Evolutionary conservation across 2,329 filamentous ascomycete genomes (phyloP), one percentile per base, ranked within the genome.

Genomic region (Fusarium papillatum): DNA sequence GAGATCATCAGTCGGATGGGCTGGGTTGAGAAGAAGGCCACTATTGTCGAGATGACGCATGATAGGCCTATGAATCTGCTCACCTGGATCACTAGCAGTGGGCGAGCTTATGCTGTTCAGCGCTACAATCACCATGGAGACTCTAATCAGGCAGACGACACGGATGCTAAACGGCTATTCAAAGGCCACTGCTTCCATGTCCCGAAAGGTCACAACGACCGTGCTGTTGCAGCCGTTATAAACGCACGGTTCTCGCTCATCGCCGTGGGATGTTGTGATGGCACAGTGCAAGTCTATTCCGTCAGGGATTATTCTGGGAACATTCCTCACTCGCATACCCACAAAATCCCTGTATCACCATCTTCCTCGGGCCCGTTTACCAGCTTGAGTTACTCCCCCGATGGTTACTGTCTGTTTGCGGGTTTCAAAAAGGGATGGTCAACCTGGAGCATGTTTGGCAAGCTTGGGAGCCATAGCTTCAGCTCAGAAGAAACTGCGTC

Each of bases 391-490:
- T 99, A 98, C 86, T 98, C 97, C 1, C 95, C 96, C 0, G 97
- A 99, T 83, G 97, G 97, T 22, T 98, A 98, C 83, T 98, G 96
- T 82, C 89, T 99, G 11, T 98, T 99, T 84, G 95, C 94, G 53
- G 97, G 96, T 2, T 98, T 96, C 81, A 93, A 97, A 79, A 92
- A 93, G 70, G 97, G 97, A 1, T 99, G 97, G 97, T 94, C 95
- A 7, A 96, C 93, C 59, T 99, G 96, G 96, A 98, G 96, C 82
- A 97, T 98, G 43, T 99, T 98, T 84, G 97, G 97, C 39, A 98
- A 98, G 83, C 90, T 93, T 4, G 93, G 95, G 17, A 95, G 94
- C 67, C 95, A 92, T 78, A 98, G 95, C 81, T 98, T 98, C 82
- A 88, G 90, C 9, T 88, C 91, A 16, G 94, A 98, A 78, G 86